These are phyloP conservation scores for Cucurbitaria berberidis DNA, from an alignment of 2,329 filamentous ascomycete species.

Conservation along the genomic window DNA sequence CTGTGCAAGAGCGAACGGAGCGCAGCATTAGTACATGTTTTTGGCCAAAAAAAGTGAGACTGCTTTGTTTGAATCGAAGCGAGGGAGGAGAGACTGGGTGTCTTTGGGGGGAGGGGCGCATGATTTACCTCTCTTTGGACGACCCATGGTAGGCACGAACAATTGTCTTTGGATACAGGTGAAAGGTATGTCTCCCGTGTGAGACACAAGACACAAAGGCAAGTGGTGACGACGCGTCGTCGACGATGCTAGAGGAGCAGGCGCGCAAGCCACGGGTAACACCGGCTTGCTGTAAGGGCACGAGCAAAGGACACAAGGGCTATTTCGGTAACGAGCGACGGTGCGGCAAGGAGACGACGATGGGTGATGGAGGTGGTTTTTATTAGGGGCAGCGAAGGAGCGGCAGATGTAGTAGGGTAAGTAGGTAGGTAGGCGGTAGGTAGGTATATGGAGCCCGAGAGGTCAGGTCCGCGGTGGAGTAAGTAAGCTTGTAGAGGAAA, in stretches of 20 bases:
- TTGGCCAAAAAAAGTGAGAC: conserved; percentile 9
- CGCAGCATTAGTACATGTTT: conserved; percentile 36
- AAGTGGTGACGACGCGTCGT: conserved; percentile 26
- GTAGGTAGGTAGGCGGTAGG: no score
- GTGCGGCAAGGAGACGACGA: not conserved
- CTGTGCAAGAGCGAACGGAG: conserved; percentile 55
- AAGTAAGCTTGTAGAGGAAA: conserved; percentile 18
- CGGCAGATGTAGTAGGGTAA: conserved; percentile 13
- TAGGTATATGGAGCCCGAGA: conserved; percentile 15
- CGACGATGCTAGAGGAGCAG: conserved; percentile 27
- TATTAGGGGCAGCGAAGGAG: conserved; percentile 4
- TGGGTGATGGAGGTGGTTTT: no score
- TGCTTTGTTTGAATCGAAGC: conserved; percentile 9
- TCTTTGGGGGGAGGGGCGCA: conserved; percentile 12
- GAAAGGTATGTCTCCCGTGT: conserved; percentile 14
- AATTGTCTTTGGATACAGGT: conserved; percentile 10
- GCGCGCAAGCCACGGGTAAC: conserved; percentile 41
- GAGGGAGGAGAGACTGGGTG: conserved; percentile 11
- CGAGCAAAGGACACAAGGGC: conserved; percentile 3
- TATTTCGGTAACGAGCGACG: conserved; percentile 31
- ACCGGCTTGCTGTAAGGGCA: conserved; percentile 28
- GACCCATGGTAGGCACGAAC: conserved; percentile 39
- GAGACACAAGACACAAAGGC: conserved; percentile 16
- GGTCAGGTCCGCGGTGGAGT: conserved; percentile 18
- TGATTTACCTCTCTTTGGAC: conserved; percentile 46